Evolutionary conservation across 441 rosid species (phyloP).

Genomic region (Viola pubescens): DNA sequence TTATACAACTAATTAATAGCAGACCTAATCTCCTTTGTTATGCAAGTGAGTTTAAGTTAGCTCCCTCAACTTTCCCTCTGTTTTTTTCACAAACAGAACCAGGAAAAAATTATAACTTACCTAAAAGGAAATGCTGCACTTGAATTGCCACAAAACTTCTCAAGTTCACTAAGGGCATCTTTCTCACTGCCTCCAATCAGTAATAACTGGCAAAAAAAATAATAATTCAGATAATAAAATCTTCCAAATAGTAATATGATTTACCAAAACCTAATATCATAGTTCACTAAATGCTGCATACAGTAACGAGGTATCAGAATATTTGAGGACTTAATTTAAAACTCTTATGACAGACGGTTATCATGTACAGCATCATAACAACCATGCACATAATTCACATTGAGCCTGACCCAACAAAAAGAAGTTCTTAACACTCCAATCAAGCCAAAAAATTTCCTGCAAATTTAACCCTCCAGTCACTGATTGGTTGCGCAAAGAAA

Average conservation of each 20-base stretch:
- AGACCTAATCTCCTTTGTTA: no score
- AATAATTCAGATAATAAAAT: background rate
- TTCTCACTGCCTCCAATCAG: conserved; percentile 53
- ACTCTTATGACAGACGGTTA: no score
- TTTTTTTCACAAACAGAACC: no score
- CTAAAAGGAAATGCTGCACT: conserved; percentile 44
- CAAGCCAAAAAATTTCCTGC: no score
- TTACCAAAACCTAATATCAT: background rate
- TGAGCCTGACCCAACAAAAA: no score
- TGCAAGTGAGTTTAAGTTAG: no score
- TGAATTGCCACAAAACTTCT: conserved; percentile 39
- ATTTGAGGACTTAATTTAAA: no score
- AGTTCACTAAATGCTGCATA: background rate
- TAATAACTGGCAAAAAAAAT: conserved; percentile 44
- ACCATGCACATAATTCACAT: background rate
- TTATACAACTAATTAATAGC: no score
- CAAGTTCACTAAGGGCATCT: conserved; percentile 53
- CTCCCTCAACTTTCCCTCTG: no score
- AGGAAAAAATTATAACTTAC: conserved; percentile 21
- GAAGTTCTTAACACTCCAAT: no score
- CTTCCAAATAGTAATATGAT: background rate
- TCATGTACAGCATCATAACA: background rate
- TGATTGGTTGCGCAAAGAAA: no score
- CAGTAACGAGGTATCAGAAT: background rate
- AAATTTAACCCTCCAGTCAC: no score